These are phyloP conservation scores for Brassica carinata DNA, from an alignment of 345 rosid species.

Conservation along the genomic window DNA sequence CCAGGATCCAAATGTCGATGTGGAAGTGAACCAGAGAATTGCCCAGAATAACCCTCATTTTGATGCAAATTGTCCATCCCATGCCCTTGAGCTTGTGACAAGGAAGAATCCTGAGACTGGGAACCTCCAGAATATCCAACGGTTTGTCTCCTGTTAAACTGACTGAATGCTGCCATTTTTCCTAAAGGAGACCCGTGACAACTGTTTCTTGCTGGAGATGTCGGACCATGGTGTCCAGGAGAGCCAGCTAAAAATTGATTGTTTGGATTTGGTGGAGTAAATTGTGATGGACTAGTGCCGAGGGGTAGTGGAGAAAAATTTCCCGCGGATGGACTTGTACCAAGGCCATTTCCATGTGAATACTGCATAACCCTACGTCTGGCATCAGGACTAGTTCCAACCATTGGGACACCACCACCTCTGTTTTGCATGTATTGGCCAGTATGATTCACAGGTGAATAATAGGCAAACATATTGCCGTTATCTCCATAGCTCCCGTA, in stretches of 20 bases:
- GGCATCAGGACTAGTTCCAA: constrained; percentile 94
- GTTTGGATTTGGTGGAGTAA: constrained; percentile 84
- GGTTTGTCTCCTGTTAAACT: constrained; percentile 75
- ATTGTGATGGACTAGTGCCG: constrained; percentile 96
- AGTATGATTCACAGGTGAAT: constrained; percentile 89
- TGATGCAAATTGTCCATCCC: constrained; percentile 55
- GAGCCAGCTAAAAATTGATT: constrained; percentile 69
- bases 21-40: background rate
- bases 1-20: background rate
- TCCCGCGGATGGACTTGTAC: constrained; percentile 90
- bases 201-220: constrained; percentile 89
- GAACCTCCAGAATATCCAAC: constrained; percentile 79
- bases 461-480: constrained; percentile 72
- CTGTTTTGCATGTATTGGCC: constrained; percentile 74
- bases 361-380: constrained; percentile 74
- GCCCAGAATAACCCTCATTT: constrained; percentile 42
- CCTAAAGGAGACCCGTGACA: constrained; percentile 93
- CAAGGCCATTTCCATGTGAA: constrained; percentile 83
- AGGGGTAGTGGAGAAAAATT: constrained; percentile 89
- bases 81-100: constrained; percentile 73
- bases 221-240: constrained; percentile 94
- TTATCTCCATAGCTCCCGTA: constrained; percentile 61
- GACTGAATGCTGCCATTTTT: constrained; percentile 75
- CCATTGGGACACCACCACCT: constrained; percentile 72
- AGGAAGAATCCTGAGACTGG: constrained; percentile 65